These are phyloP conservation scores for Trichaptum fuscoviolaceum DNA, from an alignment of 768 basidiomycete genomes.

Conservation along the genomic window DNA sequence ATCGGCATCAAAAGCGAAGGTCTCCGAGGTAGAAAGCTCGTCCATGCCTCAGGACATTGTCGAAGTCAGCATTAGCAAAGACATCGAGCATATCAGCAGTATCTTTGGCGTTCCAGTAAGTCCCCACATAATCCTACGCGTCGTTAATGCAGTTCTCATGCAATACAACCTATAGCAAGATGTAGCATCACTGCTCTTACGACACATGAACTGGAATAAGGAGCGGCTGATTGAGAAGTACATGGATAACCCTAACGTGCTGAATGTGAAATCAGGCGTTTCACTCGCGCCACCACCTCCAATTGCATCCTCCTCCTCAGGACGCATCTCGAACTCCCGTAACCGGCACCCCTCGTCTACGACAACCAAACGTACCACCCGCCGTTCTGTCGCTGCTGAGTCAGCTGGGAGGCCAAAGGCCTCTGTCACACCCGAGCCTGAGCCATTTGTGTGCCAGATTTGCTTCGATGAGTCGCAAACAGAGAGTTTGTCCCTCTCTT, in stretches of 20 bases:
- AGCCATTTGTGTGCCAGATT: slow-evolving; percentile 83
- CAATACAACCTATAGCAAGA: slow-evolving; percentile 39
- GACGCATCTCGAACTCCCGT: slow-evolving; percentile 18
- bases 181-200: slow-evolving; percentile 72
- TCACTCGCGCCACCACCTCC: slow-evolving; percentile 35
- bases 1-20: slow-evolving; percentile 52
- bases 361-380: slow-evolving; percentile 12
- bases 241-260: slow-evolving; percentile 81
- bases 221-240: slow-evolving; percentile 94
- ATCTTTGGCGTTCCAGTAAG: slow-evolving; percentile 88
- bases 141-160: slow-evolving; percentile 5
- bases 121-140: slow-evolving; percentile 16
- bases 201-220: slow-evolving; percentile 90
- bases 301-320: slow-evolving; percentile 27
- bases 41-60: slow-evolving; percentile 68
- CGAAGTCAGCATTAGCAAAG: slow-evolving; percentile 69
- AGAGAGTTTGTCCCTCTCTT: slow-evolving; percentile 65
- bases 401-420: slow-evolving; percentile 11
- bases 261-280: slow-evolving; percentile 74
- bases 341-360: slow-evolving; percentile 9
- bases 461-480: slow-evolving; percentile 78
- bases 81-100: slow-evolving; percentile 81
- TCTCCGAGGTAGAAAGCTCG: slow-evolving; percentile 85
- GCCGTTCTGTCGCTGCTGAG: slow-evolving; percentile 8
- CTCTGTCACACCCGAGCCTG: slow-evolving; percentile 24